phyloP scores from a whole-genome alignment of 1,139 yeast species.

The Chernovozyma sophiae-reginae region DNA sequence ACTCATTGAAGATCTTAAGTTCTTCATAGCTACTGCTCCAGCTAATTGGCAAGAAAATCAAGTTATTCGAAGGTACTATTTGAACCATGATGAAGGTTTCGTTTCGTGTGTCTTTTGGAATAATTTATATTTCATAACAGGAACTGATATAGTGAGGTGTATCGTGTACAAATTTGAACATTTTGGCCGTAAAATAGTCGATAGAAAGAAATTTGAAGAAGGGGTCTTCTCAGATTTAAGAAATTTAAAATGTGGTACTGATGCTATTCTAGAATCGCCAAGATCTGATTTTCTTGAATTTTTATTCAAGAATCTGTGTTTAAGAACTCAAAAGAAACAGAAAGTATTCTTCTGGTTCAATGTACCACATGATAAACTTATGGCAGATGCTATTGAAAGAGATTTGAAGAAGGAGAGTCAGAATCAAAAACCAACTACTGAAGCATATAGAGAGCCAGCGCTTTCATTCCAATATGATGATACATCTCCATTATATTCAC shows the following conservation, averaged over 20 bases:
- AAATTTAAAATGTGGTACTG: constrained; percentile 79
- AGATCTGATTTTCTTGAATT: constrained; percentile 83
- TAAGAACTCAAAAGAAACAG: constrained; percentile 93
- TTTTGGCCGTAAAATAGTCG: constrained; percentile 80
- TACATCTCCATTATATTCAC: constrained; percentile 42
- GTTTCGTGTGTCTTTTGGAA: constrained; percentile 94
- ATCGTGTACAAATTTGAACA: constrained; percentile 85
- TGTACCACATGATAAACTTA: constrained; percentile 89
- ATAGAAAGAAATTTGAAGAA: constrained; percentile 93
- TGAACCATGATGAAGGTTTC: constrained; percentile 85
- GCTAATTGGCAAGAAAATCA: constrained; percentile 92
- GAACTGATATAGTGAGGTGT: constrained; percentile 93
- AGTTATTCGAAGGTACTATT: constrained; percentile 76
- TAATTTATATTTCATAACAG: constrained; percentile 84
- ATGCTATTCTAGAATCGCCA: constrained; percentile 86
- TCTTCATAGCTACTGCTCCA: constrained; percentile 88
- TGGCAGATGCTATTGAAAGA: constrained; percentile 91
- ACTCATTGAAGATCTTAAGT: constrained; percentile 71
- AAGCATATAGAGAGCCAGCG: constrained; percentile 59
- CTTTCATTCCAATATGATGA: constrained; percentile 55
- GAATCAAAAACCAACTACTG: constrained; percentile 58
- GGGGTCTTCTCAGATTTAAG: constrained; percentile 91
- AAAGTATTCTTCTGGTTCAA: constrained; percentile 97
- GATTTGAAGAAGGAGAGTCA: constrained; percentile 76
- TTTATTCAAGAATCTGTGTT: constrained; percentile 78